Conservation (phyloP, 2,329 filamentous ascomycete genomes). For the Botryotinia narcissicola region DNA sequence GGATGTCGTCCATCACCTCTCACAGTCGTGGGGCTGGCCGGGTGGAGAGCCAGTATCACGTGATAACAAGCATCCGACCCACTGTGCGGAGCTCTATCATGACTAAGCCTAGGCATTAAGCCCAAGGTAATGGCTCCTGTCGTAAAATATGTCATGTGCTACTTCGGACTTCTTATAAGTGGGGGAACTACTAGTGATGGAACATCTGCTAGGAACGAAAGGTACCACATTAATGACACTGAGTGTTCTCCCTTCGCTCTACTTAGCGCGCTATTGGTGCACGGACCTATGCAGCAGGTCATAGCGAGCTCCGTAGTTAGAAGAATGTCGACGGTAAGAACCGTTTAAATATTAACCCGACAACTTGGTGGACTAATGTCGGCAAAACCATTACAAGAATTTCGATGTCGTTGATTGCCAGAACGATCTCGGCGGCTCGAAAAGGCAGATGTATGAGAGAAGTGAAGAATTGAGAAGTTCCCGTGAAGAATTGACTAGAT, state of each 20-base stretch:
- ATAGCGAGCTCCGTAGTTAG: background rate
- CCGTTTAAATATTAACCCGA: background rate
- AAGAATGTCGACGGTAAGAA: background rate
- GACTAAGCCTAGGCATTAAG: background rate
- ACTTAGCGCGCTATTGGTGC: too few species aligned
- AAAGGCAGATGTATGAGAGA: background rate
- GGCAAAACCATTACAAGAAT: background rate
- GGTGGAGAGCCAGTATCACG: rapidly evolving
- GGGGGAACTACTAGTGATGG: background rate
- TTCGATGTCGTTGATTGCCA: background rate
- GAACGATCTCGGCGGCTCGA: background rate
- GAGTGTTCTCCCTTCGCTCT: background rate
- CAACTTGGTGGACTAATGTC: background rate
- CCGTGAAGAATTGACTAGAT: background rate
- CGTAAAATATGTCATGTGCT: background rate
- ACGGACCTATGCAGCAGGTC: background rate
- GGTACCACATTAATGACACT: background rate
- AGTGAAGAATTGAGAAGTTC: background rate
- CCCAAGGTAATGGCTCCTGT: background rate
- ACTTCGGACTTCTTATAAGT: background rate
- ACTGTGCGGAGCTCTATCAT: background rate
- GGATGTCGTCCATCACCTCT: too few species aligned
- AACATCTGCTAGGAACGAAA: background rate
- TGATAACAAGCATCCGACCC: background rate
- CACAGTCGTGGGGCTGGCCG: too few species aligned